Evolutionary conservation across 176 grass and related monocot genomes (phyloP).

Genomic region (Bromus sterilis): DNA sequence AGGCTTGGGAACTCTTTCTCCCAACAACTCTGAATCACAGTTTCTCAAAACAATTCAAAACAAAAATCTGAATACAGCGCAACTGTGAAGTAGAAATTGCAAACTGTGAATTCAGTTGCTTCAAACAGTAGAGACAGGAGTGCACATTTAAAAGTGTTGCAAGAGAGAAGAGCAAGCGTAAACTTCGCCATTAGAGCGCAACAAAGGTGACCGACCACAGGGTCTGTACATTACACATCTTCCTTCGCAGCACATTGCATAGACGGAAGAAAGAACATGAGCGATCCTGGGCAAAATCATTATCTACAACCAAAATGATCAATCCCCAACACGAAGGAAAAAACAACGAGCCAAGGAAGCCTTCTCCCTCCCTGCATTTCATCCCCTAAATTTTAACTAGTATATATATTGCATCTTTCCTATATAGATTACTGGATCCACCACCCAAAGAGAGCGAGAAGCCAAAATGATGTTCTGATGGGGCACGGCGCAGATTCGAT

Average conservation of each 20-base stretch:
- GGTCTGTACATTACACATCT: slow-evolving; percentile 35
- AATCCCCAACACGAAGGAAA: slow-evolving; percentile 25
- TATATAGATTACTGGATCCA: slow-evolving; percentile 36
- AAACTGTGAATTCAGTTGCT: no score
- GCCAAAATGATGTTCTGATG: background rate
- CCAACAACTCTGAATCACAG: background rate
- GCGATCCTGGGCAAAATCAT: slow-evolving; percentile 45
- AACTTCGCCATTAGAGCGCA: slow-evolving; percentile 2
- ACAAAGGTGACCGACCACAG: slow-evolving; percentile 34
- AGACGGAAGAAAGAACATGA: slow-evolving; percentile 12
- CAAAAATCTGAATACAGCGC: no score
- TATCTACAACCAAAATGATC: slow-evolving; percentile 57
- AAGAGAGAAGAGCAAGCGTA: slow-evolving; percentile 1
- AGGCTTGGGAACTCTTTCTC: background rate
- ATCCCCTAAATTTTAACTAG: slow-evolving; percentile 45
- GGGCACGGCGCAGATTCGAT: background rate
- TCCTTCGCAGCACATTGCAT: slow-evolving; percentile 24
- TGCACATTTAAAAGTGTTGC: background rate
- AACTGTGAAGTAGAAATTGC: no score
- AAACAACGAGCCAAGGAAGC: slow-evolving; percentile 21
- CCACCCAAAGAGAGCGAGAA: background rate
- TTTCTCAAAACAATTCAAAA: no score
- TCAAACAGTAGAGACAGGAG: background rate
- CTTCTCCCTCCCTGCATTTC: slow-evolving; percentile 12
- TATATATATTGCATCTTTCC: slow-evolving; percentile 37